Base-by-base conservation (phyloP, 331 rosid genomes). In the Acacia pycnantha region DNA sequence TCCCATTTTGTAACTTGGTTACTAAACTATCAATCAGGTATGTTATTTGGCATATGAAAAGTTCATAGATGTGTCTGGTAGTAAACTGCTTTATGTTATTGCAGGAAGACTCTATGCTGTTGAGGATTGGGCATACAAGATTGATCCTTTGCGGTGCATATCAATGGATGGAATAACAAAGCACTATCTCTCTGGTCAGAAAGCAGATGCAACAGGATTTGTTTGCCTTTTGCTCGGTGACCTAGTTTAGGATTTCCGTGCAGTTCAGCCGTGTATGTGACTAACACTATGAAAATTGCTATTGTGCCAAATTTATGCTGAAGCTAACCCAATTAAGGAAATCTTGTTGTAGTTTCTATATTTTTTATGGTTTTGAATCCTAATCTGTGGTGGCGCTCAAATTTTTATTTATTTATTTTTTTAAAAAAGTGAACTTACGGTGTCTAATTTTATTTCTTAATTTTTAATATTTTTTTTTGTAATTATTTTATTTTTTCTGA, bases 181-280 rank as follows among this genome's bases (percentile, higher is more conserved):
- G 86, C 94, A 95, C 70, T 96, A 96, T 91, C 97, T 96, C 51
- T 96, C 97, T 50, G 97, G 99, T 83, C 99, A 92, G 90, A 94
- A 96, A 89, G 99, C 99, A 51, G 99, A 96, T 85, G 99, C 99
- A 61, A 98, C 99, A 50, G 98, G 99, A 82, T 96, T 96, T 91
- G 99, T 96, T 78, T 97, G 99, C 56, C 92, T 91, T 83, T 85
- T 96, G 91, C 98, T 96, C 74, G 97, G 97, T 44, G 94, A 94
- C 87, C 84, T 96, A 62, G 90, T 88, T 98, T 11, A 88, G 95
- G 82, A 90, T 96, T 78, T 96, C 98, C 40, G 71, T 88, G 90
- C 99, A 90, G 88, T 94, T 96, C 86, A 88, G 93, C 80, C 97
- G 95, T 22, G 99, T 96, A 89, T 84, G 98, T 86, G 83, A 61